Conservation (phyloP, 1,139 yeast species). For the Saccharomycopsis hybrid region DNA sequence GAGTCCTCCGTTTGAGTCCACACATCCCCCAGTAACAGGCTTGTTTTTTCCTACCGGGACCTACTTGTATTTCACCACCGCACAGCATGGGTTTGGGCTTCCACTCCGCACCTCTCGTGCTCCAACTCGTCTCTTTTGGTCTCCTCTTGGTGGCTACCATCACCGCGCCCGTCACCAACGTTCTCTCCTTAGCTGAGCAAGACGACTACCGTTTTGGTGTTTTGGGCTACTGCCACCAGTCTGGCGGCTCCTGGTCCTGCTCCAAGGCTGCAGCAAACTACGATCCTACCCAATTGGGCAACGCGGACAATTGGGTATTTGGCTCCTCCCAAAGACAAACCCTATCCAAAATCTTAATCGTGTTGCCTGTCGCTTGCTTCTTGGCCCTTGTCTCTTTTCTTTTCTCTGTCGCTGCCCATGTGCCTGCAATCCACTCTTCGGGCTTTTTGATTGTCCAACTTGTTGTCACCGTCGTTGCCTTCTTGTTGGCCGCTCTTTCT, state of each 20-base stretch:
- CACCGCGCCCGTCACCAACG: slow-evolving; percentile 55
- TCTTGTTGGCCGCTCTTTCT: slow-evolving; percentile 45
- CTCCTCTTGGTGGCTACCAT: slow-evolving; percentile 49
- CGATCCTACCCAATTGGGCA: slow-evolving; percentile 26
- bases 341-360: slow-evolving; percentile 64
- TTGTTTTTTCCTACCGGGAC: background rate
- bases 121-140: slow-evolving; percentile 37
- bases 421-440: slow-evolving; percentile 22
- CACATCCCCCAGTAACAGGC: no score
- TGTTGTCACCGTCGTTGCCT: slow-evolving; percentile 37
- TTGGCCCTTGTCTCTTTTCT: slow-evolving; percentile 46
- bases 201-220: slow-evolving; percentile 65
- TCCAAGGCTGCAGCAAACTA: slow-evolving; percentile 47
- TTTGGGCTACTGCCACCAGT: slow-evolving; percentile 63
- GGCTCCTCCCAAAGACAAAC: slow-evolving; percentile 52
- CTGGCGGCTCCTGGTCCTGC: slow-evolving; percentile 36
- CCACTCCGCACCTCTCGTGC: slow-evolving; percentile 26
- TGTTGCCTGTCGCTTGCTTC: slow-evolving; percentile 81
- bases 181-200: slow-evolving; percentile 43
- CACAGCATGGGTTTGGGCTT: slow-evolving; percentile 8
- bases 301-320: slow-evolving; percentile 39
- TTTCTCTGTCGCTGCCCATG: slow-evolving; percentile 24
- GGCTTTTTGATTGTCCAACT: slow-evolving; percentile 29
- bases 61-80: background rate
- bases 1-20: no score